These are phyloP conservation scores for Biancaea sappan DNA, from an alignment of 306 rosid genomes.

Conservation along the genomic window DNA sequence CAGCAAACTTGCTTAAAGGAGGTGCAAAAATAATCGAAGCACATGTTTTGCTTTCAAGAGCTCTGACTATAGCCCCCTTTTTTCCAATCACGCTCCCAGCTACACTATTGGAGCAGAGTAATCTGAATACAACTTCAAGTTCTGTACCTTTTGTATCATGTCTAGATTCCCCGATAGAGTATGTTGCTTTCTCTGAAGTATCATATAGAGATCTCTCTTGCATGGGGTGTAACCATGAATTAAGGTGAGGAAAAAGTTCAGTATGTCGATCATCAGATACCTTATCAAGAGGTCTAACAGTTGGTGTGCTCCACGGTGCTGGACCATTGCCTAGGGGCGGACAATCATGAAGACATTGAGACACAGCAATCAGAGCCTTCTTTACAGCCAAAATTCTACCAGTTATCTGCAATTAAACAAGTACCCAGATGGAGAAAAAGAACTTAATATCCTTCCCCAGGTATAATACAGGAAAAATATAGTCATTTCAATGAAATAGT, in stretches of 20 bases:
- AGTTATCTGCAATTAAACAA: conserved; percentile 49
- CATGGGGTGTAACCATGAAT: conserved; percentile 39
- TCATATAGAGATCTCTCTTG: conserved; percentile 38
- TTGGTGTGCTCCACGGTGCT: conserved; percentile 18
- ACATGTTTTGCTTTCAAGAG: conserved; percentile 58
- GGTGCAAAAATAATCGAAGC: conserved; percentile 65
- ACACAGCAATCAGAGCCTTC: conserved; percentile 55
- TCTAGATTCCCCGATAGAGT: conserved; percentile 31
- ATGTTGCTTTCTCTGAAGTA: conserved; percentile 23
- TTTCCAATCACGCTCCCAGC: conserved; percentile 74
- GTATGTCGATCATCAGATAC: conserved; percentile 33
- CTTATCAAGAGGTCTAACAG: conserved; percentile 33
- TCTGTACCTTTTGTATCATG: conserved; percentile 33
- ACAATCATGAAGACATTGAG: conserved; percentile 60
- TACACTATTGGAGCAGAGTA: conserved; percentile 56
- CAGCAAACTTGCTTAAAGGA: conserved; percentile 47
- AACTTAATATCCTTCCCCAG: not conserved
- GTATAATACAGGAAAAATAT: not conserved
- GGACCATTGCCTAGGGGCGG: conserved; percentile 40
- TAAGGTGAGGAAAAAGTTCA: conserved; percentile 50
- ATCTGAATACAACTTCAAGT: conserved; percentile 52
- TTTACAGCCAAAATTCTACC: conserved; percentile 52
- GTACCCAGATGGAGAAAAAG: conserved; percentile 24
- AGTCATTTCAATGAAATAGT: conserved; percentile 4
- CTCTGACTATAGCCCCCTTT: conserved; percentile 55